Base-by-base conservation (phyloP, 768 basidiomycete genomes). In the Amanita subjunquillea region DNA sequence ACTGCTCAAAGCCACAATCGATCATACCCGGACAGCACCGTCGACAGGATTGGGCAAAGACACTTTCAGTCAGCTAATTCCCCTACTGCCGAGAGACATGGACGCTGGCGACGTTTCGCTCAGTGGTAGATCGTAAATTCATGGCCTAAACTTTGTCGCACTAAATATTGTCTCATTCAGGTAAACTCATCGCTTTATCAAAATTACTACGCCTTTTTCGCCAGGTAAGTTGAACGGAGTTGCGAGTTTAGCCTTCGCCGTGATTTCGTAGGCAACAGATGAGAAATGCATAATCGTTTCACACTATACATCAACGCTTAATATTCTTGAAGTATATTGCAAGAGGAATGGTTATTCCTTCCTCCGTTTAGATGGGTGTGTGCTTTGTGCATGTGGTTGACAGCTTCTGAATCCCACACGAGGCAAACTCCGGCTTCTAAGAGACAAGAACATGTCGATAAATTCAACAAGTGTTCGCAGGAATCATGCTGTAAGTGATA, bases 251-350 rank as follows among this genome's bases (percentile, higher is more conserved):
- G 9, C 29, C 32, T 36, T 38, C 46, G 6, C 55, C 32, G 23
- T 42, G 25, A 15, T 23, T 41, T 12, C 23, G 34, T n/a, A 90
- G 83, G 70, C 73, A 34, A 92, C 90, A 0, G 83, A 87, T 38
- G 95, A 99, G 69, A 99, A 99, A 77, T 87, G 91, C 59, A 87
- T 97, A 32, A 69, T 99, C 39, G 90, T 95, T 32, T 97, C 93
- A n/a, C 94, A 98, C 63, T 99, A 88, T 61, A 98, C 94, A 0
- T 85, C 87, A 4, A 96, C 94, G 1, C 80, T 99, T 50, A 89
- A 97, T 61, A 80, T 99, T 52, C 72, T 99, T 29, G 91, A 97
- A 69, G 80, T 80, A 3, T 87, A 83, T 58, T 95, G 93, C 69
- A 79, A 82, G 65, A 80, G 76, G 56, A 80, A 76, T 59, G 69